Evolutionary conservation across 305 asterid species (phyloP).

Genomic region (Rubia peregrina): DNA sequence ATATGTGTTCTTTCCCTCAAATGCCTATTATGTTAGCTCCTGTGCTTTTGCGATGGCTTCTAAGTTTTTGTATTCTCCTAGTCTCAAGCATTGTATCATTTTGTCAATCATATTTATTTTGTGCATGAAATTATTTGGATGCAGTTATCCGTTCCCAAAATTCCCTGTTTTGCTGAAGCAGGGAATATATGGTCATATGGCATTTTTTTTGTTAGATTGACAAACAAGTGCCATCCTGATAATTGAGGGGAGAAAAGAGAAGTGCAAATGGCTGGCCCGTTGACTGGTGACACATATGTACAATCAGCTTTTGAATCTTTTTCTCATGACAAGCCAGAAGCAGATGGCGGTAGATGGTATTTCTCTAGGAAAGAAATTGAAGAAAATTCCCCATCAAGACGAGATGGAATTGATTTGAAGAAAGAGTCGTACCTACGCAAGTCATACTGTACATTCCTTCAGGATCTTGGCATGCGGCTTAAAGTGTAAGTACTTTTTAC

Average conservation of each 20-base stretch:
- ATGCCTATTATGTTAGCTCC: not conserved
- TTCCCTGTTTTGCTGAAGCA: not conserved
- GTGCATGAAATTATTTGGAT: not conserved
- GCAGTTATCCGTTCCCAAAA: not conserved
- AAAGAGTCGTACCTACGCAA: constrained; percentile 22
- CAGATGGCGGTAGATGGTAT: constrained; percentile 23
- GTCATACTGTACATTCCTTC: constrained; percentile 25
- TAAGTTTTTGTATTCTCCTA: not conserved
- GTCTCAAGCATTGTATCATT: not conserved
- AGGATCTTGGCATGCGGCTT: constrained; percentile 26
- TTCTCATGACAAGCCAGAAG: constrained; percentile 21
- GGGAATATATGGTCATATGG: constrained; percentile 4
- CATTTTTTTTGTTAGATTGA: constrained; percentile 4
- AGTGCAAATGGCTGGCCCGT: constrained; percentile 16
- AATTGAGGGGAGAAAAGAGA: not conserved
- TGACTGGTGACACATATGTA: constrained; percentile 20
- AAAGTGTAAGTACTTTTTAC: constrained; percentile 21
- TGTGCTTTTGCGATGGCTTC: not conserved
- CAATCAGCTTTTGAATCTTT: constrained; percentile 15
- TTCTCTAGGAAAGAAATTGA: constrained; percentile 23
- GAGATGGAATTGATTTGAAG: constrained; percentile 23
- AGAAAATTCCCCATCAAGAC: constrained; percentile 26
- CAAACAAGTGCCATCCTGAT: not conserved
- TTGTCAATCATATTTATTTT: not conserved
- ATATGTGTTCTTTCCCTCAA: not conserved